Percentiles rank a stretch among this genome's conserved stretches.
phyloP scores from a whole-genome alignment of 768 basidiomycete genomes.

The Russula sp. region DNA sequence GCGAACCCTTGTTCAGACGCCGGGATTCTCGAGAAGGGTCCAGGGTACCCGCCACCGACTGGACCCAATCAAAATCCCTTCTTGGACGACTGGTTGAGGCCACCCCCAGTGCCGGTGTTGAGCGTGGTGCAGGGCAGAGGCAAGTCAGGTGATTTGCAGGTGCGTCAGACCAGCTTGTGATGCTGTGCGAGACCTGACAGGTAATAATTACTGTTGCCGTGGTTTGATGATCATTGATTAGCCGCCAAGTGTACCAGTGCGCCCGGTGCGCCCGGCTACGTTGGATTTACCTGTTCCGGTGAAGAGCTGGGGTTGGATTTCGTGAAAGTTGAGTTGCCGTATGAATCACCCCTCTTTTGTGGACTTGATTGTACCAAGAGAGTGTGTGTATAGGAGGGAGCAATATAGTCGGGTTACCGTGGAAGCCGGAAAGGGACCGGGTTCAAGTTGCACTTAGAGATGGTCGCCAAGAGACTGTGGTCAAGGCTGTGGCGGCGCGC shows the following conservation, averaged over 20 bases:
- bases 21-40: not conserved
- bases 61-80: not conserved
- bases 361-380: not conserved
- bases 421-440: not conserved
- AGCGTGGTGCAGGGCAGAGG: not conserved
- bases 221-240: slow-evolving; percentile 9
- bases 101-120: not conserved
- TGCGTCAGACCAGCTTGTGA: not conserved
- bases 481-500: not conserved
- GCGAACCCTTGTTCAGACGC: not conserved
- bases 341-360: not conserved
- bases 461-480: slow-evolving; percentile 22
- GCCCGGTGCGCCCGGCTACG: not conserved
- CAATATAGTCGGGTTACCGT: not conserved
- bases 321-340: not conserved
- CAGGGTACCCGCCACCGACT: no score
- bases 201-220: not conserved
- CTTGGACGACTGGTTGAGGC: not conserved
- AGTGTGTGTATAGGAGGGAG: not conserved
- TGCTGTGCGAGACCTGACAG: slow-evolving; percentile 1
- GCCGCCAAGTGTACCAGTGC: not conserved
- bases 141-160: not conserved
- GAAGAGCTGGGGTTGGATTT: not conserved
- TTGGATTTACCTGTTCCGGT: not conserved
- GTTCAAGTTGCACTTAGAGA: not conserved